A percentile compares a stretch with the other conserved stretches of the same genome.
Conservation (phyloP, 257 asterid genomes). For the Petunia secreta region DNA sequence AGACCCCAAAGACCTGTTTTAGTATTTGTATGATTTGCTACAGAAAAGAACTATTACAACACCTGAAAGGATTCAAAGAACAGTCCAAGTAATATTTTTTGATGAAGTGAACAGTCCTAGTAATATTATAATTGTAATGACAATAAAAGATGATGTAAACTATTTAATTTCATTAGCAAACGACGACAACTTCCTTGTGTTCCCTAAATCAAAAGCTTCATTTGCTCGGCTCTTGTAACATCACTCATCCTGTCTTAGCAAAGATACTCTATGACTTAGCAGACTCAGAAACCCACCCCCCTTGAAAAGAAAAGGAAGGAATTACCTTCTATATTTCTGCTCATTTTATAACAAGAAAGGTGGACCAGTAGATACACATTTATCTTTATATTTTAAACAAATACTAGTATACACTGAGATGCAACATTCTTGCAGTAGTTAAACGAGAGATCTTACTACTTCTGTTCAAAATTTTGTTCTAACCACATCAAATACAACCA, state of each 20-base stretch:
- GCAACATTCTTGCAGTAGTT: background rate
- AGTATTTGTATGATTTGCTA: background rate
- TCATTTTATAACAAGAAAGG: background rate
- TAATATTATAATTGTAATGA: too few relatives aligned
- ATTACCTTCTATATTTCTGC: background rate
- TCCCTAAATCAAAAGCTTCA: background rate
- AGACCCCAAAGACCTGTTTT: background rate
- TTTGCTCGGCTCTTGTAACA: background rate
- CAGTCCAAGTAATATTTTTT: background rate
- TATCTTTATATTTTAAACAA: background rate
- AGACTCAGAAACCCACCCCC: background rate
- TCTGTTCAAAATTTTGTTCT: background rate
- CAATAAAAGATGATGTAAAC: background rate
- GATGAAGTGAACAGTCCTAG: background rate
- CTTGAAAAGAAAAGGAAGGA: background rate
- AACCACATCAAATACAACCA: background rate
- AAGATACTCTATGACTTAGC: background rate
- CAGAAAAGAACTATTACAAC: background rate
- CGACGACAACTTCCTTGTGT: background rate
- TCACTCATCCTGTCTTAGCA: background rate
- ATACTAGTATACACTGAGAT: slow-evolving; percentile 1
- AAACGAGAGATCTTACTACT: background rate
- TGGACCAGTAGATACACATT: background rate
- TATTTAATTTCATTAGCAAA: background rate
- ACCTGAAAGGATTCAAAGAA: background rate